Evolutionary conservation across 805 yeast species (phyloP), one percentile per base, ranked within the genome.

Genomic region (Lipomyces orientalis): DNA sequence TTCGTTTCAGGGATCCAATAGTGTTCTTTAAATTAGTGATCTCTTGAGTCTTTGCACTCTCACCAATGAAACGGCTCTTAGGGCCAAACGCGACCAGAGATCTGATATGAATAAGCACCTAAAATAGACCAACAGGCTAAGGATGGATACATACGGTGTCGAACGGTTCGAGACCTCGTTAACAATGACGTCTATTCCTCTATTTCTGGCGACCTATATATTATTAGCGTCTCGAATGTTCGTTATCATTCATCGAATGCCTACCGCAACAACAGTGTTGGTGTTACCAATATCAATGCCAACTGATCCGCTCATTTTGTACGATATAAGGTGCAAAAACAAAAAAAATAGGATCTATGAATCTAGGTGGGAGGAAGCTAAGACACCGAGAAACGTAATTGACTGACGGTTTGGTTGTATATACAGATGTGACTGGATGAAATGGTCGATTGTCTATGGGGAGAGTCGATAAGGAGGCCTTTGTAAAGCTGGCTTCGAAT

Each of bases 241-340:
- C 4, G 14, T 22, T 25, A 39, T 39, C 25, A 37, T 33, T 25
- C 5, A 29, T 33, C 19, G 35, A 39, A 31, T 37, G 58, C 74
- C 5, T 67, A 72, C 90, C 55, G 97, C 98, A 79, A 94, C 86
- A 75, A 94, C 98, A 72, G 97, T 88, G 85, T 87, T 90, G 85
- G 87, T 86, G 84, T 93, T 93, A 83, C 99, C 99, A 79, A 95
- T 90, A 87, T 95, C 99, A 81, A 95, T 89, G 85, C 99, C 99
- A 46, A 69, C 71, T 22, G 71, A 43, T 25, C 71, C 67, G 61
- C 72, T 69, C 72, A 69, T 69, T 14, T 12, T 62, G 54, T 9
- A 35, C 35, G 39, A 52, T 43, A n/a, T 43, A 16, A 12, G 49
- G 49, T n/a, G 16, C 9, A 9, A 43, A 16, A 43, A 43, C 6